Conservation (phyloP, 2,329 filamentous ascomycete genomes). For the Microsporum audouinii region DNA sequence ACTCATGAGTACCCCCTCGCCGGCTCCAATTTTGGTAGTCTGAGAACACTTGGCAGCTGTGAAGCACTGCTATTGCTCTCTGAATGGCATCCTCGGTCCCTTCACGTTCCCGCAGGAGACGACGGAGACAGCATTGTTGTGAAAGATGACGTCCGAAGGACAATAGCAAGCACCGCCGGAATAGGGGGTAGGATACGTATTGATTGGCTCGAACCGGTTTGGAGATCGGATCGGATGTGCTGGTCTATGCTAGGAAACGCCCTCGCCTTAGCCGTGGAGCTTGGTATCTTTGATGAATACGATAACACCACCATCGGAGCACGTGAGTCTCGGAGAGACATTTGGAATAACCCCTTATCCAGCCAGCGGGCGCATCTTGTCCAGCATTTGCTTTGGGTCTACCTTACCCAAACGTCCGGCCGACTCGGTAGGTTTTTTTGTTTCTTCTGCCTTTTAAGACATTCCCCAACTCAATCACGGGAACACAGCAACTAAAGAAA, state of each 20-base stretch:
- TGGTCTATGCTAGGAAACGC: constrained; percentile 49
- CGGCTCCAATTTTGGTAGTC: constrained; percentile 42
- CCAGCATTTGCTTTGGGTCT: constrained; percentile 34
- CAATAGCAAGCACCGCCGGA: constrained; percentile 20
- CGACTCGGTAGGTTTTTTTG: constrained; percentile 37
- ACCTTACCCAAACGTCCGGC: constrained; percentile 43
- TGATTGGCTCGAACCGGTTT: constrained; percentile 45
- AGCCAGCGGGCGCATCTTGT: constrained; percentile 27
- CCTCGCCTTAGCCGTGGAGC: constrained; percentile 42
- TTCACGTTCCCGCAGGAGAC: constrained; percentile 43
- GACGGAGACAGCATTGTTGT: constrained; percentile 46
- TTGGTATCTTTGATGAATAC: constrained; percentile 40
- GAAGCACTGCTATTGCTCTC: constrained; percentile 44
- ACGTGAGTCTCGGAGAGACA: constrained; percentile 15
- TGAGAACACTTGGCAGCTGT: constrained; percentile 68
- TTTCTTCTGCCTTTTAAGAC: constrained; percentile 21
- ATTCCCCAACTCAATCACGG: constrained; percentile 12
- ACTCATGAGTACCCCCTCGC: constrained; percentile 13
- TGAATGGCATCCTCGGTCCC: constrained; percentile 46
- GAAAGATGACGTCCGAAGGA: constrained; percentile 36
- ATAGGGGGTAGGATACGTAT: constrained; percentile 39
- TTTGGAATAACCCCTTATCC: constrained; percentile 22
- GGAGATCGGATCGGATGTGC: constrained; percentile 47
- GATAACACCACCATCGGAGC: constrained; percentile 32
- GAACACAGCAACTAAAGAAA: constrained; percentile 12